A percentile compares a stretch with the other conserved stretches of the same genome.
Conservation (phyloP, 2,329 filamentous ascomycete species). For the Hypoxylon sp. region DNA sequence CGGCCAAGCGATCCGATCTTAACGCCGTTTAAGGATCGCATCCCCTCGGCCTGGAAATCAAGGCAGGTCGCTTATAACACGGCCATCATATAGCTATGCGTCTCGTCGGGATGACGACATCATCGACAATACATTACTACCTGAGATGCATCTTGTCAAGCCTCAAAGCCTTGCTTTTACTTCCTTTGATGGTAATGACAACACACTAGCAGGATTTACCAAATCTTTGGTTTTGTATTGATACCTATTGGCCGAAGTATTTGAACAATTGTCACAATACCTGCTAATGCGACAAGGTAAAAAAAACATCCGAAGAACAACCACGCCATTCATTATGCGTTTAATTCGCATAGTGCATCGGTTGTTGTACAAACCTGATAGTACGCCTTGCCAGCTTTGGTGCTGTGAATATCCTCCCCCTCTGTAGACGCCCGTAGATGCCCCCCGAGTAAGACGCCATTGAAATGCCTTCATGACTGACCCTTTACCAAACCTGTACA, state of each 20-base stretch:
- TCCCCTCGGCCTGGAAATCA: constrained; percentile 29
- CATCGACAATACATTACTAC: constrained; percentile 9
- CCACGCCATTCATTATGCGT: constrained; percentile 5
- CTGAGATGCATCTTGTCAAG: constrained; percentile 17
- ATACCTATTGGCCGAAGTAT: constrained; percentile 11
- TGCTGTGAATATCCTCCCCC: constrained; percentile 20
- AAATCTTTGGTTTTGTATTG: constrained; percentile 16
- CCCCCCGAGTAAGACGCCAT: constrained; percentile 23
- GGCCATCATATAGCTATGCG: constrained; percentile 26
- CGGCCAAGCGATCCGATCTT: constrained; percentile 16
- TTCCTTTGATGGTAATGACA: not conserved
- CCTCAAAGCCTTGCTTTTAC: constrained; percentile 29
- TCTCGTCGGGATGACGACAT: constrained; percentile 41
- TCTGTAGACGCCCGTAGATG: constrained; percentile 40
- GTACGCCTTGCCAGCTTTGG: constrained; percentile 19
- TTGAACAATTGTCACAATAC: constrained; percentile 4
- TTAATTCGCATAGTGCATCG: constrained; percentile 6
- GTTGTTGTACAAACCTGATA: constrained; percentile 11
- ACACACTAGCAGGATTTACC: not conserved
- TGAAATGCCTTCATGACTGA: constrained; percentile 23
- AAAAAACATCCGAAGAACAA: not conserved
- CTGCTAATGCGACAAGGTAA: constrained; percentile 5
- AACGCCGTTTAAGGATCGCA: constrained; percentile 9
- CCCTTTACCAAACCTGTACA: constrained; percentile 14
- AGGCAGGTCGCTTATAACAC: constrained; percentile 34